Evolutionary conservation across 179 eudicot species (phyloP).

Genomic region (Camellia oleifera): DNA sequence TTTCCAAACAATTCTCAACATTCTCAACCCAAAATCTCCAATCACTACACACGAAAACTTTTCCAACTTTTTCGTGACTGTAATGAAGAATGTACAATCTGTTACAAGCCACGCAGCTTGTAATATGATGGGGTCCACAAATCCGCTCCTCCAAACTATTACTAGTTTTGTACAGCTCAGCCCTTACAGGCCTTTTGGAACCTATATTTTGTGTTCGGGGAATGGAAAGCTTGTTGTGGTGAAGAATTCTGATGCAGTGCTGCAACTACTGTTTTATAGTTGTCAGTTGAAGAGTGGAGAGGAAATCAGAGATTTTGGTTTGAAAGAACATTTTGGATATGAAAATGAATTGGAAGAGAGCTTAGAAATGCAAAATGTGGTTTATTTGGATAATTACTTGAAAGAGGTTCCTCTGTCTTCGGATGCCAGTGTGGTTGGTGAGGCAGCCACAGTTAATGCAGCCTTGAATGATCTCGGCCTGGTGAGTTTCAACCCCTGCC

Average conservation of each 20-base stretch:
- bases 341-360: slow-evolving; percentile 45
- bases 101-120: slow-evolving; percentile 68
- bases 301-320: slow-evolving; percentile 45
- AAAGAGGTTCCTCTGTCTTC: slow-evolving; percentile 53
- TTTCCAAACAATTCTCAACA: slow-evolving; percentile 42
- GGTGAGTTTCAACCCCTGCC: slow-evolving; percentile 39
- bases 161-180: slow-evolving; percentile 59
- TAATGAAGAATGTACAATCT: slow-evolving; percentile 49
- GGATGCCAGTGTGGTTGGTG: slow-evolving; percentile 18
- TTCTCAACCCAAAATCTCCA: slow-evolving; percentile 47
- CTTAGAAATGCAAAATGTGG: slow-evolving; percentile 47
- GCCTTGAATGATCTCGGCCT: slow-evolving; percentile 65
- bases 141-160: slow-evolving; percentile 53
- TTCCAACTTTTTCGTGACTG: slow-evolving; percentile 32
- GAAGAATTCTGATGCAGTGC: slow-evolving; percentile 67
- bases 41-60: slow-evolving; percentile 18
- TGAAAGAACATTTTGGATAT: slow-evolving; percentile 56
- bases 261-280: slow-evolving; percentile 64
- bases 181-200: slow-evolving; percentile 84
- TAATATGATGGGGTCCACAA: slow-evolving; percentile 67
- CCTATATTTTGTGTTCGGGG: slow-evolving; percentile 59
- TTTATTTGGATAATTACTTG: slow-evolving; percentile 37
- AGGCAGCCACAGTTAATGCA: slow-evolving; percentile 23
- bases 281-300: slow-evolving; percentile 48
- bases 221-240: slow-evolving; percentile 47